phyloP scores from a whole-genome alignment of 306 rosid species.

The Sindora glabra region DNA sequence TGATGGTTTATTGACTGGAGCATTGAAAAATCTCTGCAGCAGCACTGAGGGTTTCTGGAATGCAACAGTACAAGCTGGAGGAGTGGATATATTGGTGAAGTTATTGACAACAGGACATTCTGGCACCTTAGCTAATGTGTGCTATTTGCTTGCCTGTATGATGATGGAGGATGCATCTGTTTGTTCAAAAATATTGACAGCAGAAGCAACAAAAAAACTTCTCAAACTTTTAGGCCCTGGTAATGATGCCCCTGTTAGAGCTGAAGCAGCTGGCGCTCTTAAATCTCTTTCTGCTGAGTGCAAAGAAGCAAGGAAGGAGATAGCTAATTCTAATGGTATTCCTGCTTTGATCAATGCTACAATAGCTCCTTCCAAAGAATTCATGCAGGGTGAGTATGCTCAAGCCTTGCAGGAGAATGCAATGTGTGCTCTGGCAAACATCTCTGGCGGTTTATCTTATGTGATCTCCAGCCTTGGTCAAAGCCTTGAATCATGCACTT shows the following conservation, averaged over 20 bases:
- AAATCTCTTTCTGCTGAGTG: slow-evolving; percentile 88
- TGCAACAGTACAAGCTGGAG: slow-evolving; percentile 83
- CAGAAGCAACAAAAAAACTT: slow-evolving; percentile 82
- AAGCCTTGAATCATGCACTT: slow-evolving; percentile 94
- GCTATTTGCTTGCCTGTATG: slow-evolving; percentile 81
- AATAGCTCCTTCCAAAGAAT: slow-evolving; percentile 99
- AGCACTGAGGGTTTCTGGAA: slow-evolving; percentile 96
- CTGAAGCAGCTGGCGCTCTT: slow-evolving; percentile 98
- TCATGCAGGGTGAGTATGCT: slow-evolving; percentile 96
- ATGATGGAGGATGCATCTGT: slow-evolving; percentile 93
- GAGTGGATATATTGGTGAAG: slow-evolving; percentile 79
- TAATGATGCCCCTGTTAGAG: slow-evolving; percentile 86
- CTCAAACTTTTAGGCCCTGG: slow-evolving; percentile 89
- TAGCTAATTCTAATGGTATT: slow-evolving; percentile 83
- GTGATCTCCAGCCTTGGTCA: slow-evolving; percentile 97
- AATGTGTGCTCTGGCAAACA: slow-evolving; percentile 97
- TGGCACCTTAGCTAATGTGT: slow-evolving; percentile 75
- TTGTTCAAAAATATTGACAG: slow-evolving; percentile 70
- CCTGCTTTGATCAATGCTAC: slow-evolving; percentile 96
- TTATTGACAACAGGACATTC: slow-evolving; percentile 71
- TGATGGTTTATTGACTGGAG: slow-evolving; percentile 83
- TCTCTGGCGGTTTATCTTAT: slow-evolving; percentile 93
- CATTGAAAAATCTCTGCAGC: slow-evolving; percentile 80
- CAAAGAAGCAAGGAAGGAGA: slow-evolving; percentile 93
- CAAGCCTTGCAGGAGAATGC: slow-evolving; percentile 98